These are phyloP conservation scores for Diplotaxis tenuifolia DNA, from an alignment of 345 rosid genomes.

Conservation along the genomic window DNA sequence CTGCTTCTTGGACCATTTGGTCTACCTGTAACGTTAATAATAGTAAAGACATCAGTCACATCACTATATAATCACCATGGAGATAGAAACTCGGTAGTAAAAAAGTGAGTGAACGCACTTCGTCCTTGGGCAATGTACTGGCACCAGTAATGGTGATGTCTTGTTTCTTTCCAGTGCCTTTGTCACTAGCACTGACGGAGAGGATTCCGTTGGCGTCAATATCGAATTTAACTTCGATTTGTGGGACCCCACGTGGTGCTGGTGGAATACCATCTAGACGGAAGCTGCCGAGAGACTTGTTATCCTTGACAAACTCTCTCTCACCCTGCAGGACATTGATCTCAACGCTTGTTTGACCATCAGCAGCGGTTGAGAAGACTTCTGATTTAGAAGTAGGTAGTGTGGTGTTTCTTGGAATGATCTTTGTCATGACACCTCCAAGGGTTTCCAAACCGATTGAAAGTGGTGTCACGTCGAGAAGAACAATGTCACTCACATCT, in stretches of 20 bases:
- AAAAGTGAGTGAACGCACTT: slow-evolving; percentile 46
- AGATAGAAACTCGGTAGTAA: neutral
- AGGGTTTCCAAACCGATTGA: slow-evolving; percentile 93
- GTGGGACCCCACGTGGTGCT: slow-evolving; percentile 92
- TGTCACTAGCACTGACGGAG: slow-evolving; percentile 79
- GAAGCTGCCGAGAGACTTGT: slow-evolving; percentile 85
- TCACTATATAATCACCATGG: neutral
- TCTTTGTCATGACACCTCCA: slow-evolving; percentile 98
- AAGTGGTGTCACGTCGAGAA: slow-evolving; percentile 81
- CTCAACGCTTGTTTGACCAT: slow-evolving; percentile 97
- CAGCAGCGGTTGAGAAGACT: slow-evolving; percentile 99
- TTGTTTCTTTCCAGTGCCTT: slow-evolving; percentile 91
- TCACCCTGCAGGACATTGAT: slow-evolving; percentile 97
- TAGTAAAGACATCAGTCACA: neutral
- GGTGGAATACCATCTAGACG: slow-evolving; percentile 78
- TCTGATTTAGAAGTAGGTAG: slow-evolving; percentile 96
- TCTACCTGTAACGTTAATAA: slow-evolving; percentile 53
- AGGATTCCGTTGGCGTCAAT: slow-evolving; percentile 97
- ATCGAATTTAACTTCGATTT: slow-evolving; percentile 87
- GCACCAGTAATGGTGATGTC: slow-evolving; percentile 95
- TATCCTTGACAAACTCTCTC: slow-evolving; percentile 93
- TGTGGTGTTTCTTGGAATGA: slow-evolving; percentile 89
- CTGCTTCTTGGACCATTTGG: slow-evolving; percentile 86
- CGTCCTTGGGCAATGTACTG: slow-evolving; percentile 90
- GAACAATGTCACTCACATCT: slow-evolving; percentile 94